Conservation (phyloP, 2,329 filamentous ascomycete genomes). For the Cladosporium sp. region DNA sequence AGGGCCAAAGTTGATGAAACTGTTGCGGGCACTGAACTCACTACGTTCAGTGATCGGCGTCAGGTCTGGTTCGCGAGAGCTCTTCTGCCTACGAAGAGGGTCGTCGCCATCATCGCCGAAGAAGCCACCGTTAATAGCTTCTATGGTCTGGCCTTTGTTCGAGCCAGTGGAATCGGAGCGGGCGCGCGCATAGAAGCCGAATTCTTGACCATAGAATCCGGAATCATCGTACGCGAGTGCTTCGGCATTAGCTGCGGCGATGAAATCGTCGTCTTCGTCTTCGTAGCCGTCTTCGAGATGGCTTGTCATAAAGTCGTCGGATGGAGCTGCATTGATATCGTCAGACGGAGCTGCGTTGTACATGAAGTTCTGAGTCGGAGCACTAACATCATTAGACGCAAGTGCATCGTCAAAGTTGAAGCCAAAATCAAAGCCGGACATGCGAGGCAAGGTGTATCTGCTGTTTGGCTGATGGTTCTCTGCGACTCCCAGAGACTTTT, state of each 20-base stretch:
- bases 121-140: constrained; percentile 80
- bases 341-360: constrained; percentile 25
- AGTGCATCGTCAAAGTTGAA: constrained; percentile 33
- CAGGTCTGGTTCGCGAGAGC: constrained; percentile 82
- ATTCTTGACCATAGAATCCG: constrained; percentile 93
- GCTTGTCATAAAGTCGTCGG: constrained; percentile 53
- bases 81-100: constrained; percentile 65
- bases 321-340: constrained; percentile 30
- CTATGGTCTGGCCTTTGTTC: constrained; percentile 38
- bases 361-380: neutral
- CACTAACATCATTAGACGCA: neutral
- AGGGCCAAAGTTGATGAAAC: constrained; percentile 59
- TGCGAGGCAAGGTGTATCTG: constrained; percentile 30
- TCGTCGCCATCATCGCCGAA: constrained; percentile 75
- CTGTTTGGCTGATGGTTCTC: constrained; percentile 17
- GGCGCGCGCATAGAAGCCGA: constrained; percentile 80
- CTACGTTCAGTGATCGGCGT: constrained; percentile 95
- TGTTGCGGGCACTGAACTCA: constrained; percentile 94
- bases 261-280: constrained; percentile 75
- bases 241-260: constrained; percentile 92
- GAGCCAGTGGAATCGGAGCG: constrained; percentile 41
- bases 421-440: constrained; percentile 41
- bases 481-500: neutral
- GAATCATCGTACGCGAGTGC: constrained; percentile 89
- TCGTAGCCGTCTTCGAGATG: constrained; percentile 58